Evolutionary conservation across 2,329 filamentous ascomycete genomes (phyloP), one percentile per base, ranked within the genome.

Genomic region (Cercospora sojina): DNA sequence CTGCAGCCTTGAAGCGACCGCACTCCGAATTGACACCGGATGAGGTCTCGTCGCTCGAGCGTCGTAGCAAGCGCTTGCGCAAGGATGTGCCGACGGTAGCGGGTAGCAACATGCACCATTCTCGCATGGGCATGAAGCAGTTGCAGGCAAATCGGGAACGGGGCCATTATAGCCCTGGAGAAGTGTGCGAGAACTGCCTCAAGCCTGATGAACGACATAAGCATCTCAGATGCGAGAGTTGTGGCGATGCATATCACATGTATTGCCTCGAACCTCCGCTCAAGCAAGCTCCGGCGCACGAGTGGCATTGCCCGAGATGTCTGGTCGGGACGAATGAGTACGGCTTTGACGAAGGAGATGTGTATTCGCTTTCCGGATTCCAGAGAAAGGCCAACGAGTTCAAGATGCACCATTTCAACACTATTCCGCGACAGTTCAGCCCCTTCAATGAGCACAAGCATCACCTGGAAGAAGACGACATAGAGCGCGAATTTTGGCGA

Each of bases 271-370:
- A 99, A 70, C 94, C 93, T 35, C 92, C 91, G 1, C 81, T 96
- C 51, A 90, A 90, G 72, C 88, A 90, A 70, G 87, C 90, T 69
- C 92, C 93, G 0, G 91, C 95, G 25, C 85, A 88, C 62, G 95
- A 98, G 75, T 99, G 95, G 95, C 94, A 98, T 77, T 99, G 95
- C 72, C 91, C 95, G 0, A 88, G 93, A 74, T 99, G 95, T 77
- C 86, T 99, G 27, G 95, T 99, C 25, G 95, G 95, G 56, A 96
- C 96, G 64, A 93, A 94, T 43, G 93, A 98, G 71, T 99, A 97
- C 74, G 95, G 95, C 0, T 99, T 99, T 69, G 94, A 98, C 76
- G 95, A 99, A 78, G 95, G 95, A 25, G 93, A 93, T 3, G 86
- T 97, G 23, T 99, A 99, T 79, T 99, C 95, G 0, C 83, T 99